These are phyloP conservation scores for Cladosporium sp. DNA, from an alignment of 2,329 filamentous ascomycete genomes.

Conservation along the genomic window DNA sequence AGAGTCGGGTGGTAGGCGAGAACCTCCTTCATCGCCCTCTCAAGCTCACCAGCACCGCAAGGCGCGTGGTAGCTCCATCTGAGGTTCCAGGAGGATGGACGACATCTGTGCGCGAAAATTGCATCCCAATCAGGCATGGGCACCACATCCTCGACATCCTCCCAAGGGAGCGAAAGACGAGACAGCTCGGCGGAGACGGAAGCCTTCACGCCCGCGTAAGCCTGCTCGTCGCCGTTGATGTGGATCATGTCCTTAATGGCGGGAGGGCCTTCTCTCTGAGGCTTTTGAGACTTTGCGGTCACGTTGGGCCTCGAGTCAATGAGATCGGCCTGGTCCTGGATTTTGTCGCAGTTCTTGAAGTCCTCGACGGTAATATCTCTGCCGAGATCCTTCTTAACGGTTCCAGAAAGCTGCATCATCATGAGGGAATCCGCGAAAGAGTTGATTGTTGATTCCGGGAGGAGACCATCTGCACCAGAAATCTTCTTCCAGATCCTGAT, in stretches of 20 bases:
- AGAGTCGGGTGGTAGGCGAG: constrained; percentile 34
- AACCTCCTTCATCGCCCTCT: constrained; percentile 31
- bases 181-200: constrained; percentile 27
- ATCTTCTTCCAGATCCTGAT: constrained; percentile 36
- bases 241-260: constrained; percentile 33
- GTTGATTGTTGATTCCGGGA: constrained; percentile 27
- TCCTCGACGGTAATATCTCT: constrained; percentile 36
- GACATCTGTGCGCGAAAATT: constrained; percentile 33
- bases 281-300: constrained; percentile 22
- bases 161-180: constrained; percentile 32
- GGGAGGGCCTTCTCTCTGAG: constrained; percentile 32
- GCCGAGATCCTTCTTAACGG: constrained; percentile 35
- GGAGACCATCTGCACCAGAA: constrained; percentile 31
- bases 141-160: constrained; percentile 38
- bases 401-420: constrained; percentile 38
- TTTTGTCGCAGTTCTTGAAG: constrained; percentile 35
- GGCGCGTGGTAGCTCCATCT: constrained; percentile 34
- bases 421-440: constrained; percentile 37
- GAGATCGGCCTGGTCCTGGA: constrained; percentile 34
- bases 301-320: constrained; percentile 31
- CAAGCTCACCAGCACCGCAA: constrained; percentile 25
- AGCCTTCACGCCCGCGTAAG: constrained; percentile 28
- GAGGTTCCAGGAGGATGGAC: constrained; percentile 35
- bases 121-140: constrained; percentile 37
- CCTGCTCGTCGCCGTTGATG: constrained; percentile 28